Evolutionary conservation across 2,329 filamentous ascomycete genomes (phyloP).

Genomic region (Cladosporium sp.): DNA sequence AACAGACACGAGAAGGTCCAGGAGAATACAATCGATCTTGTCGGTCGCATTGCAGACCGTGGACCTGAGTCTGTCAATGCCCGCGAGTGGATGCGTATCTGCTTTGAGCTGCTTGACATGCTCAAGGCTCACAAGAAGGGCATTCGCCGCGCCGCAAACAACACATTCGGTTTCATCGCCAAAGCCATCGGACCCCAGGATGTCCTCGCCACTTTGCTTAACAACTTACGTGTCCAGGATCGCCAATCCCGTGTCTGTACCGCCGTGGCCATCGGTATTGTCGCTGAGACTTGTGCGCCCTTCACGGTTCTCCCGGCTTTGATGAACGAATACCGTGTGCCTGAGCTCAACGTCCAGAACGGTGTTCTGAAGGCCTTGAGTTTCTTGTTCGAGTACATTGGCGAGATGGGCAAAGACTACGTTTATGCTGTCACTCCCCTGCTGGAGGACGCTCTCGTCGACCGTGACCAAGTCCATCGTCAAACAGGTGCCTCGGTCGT

Average conservation of each 20-base stretch:
- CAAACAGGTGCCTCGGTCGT: slow-evolving; percentile 95
- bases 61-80: slow-evolving; percentile 95
- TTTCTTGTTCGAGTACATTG: slow-evolving; percentile 98
- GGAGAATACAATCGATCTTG: slow-evolving; percentile 96
- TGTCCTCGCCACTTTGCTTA: slow-evolving; percentile 88
- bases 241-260: slow-evolving; percentile 98
- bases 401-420: slow-evolving; percentile 98
- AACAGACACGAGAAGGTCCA: slow-evolving; percentile 99
- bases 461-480: slow-evolving; percentile 94
- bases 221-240: slow-evolving; percentile 95
- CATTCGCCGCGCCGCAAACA: slow-evolving; percentile 95
- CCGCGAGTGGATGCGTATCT: slow-evolving; percentile 99
- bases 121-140: slow-evolving; percentile 99
- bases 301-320: slow-evolving; percentile 97
- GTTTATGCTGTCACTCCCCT: slow-evolving; percentile 96
- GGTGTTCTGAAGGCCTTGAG: slow-evolving; percentile 95
- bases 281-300: slow-evolving; percentile 94
- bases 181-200: slow-evolving; percentile 98
- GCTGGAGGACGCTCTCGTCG: slow-evolving; percentile 93
- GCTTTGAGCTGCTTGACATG: slow-evolving; percentile 98
- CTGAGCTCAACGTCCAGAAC: slow-evolving; percentile 97
- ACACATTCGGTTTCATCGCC: slow-evolving; percentile 98
- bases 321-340: slow-evolving; percentile 99
- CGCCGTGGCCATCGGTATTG: slow-evolving; percentile 95
- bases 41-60: slow-evolving; percentile 94